Evolutionary conservation across 2,329 filamentous ascomycete genomes (phyloP).

Genomic region (Rhynchosporium graminicola): DNA sequence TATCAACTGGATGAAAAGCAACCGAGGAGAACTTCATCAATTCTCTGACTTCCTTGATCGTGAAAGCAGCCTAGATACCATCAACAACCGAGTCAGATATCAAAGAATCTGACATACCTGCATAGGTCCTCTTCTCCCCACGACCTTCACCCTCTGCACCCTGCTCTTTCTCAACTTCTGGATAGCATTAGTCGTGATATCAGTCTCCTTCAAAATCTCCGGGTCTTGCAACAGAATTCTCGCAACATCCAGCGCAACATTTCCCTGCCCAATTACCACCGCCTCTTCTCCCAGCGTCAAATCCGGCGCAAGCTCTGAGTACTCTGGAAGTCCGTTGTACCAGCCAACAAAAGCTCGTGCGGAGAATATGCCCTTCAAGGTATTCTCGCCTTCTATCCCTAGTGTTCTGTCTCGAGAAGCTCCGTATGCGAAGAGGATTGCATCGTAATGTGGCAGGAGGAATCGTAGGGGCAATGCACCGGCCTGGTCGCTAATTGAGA

Average conservation of each 20-base stretch:
- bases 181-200: constrained; percentile 85
- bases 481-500: constrained; percentile 66
- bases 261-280: constrained; percentile 89
- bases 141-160: constrained; percentile 79
- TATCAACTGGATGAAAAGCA: constrained; percentile 69
- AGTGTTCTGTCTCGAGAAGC: constrained; percentile 81
- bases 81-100: constrained; percentile 17
- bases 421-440: constrained; percentile 89
- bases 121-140: constrained; percentile 85
- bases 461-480: constrained; percentile 63
- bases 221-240: constrained; percentile 80
- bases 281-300: constrained; percentile 77
- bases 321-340: constrained; percentile 95
- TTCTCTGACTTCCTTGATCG: constrained; percentile 91
- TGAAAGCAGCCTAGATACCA: constrained; percentile 73
- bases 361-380: constrained; percentile 74
- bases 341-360: constrained; percentile 94
- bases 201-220: constrained; percentile 73
- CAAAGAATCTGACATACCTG: constrained; percentile 56
- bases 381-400: constrained; percentile 75
- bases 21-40: constrained; percentile 75
- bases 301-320: constrained; percentile 70
- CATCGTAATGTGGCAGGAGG: constrained; percentile 83
- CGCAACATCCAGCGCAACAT: constrained; percentile 92
- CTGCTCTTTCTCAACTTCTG: constrained; percentile 70